Evolutionary conservation across 2,329 filamentous ascomycete genomes (phyloP).

Genomic region (Arachnopeziza araneosa): DNA sequence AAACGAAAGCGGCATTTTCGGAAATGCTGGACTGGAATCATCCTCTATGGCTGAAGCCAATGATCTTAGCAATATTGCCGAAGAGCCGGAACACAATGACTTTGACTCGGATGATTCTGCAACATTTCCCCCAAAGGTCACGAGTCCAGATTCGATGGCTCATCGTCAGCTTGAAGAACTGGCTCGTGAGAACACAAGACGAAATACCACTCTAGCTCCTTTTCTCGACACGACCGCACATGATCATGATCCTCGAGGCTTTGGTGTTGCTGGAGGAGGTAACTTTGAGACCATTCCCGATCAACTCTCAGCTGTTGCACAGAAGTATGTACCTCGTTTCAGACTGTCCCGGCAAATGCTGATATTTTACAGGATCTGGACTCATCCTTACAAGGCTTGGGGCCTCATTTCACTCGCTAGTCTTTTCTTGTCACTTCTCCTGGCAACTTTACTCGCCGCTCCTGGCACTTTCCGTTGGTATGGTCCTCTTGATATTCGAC

Average conservation of each 20-base stretch:
- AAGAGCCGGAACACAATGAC: slow-evolving; percentile 5
- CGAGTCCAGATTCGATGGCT: not conserved
- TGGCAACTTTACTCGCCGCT: not conserved
- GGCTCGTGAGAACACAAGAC: not conserved
- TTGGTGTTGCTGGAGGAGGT: not conserved
- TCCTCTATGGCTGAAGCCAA: slow-evolving; percentile 8
- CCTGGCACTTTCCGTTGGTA: not conserved
- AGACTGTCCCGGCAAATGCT: not conserved
- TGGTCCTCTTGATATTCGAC: slow-evolving; percentile 9
- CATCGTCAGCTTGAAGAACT: not conserved
- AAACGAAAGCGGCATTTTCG: slow-evolving; percentile 34
- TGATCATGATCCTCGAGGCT: not conserved
- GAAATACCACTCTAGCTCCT: not conserved
- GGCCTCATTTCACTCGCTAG: not conserved
- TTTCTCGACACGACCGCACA: not conserved
- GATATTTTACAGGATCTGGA: not conserved
- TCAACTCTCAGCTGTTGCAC: not conserved
- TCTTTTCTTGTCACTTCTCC: not conserved
- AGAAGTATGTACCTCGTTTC: not conserved
- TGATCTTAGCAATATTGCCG: slow-evolving; percentile 11
- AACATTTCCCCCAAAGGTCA: not conserved
- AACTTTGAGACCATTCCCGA: not conserved
- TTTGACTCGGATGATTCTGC: not conserved
- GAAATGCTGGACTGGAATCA: slow-evolving; percentile 29
- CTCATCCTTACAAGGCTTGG: not conserved